phyloP scores from a whole-genome alignment of 2,329 filamentous ascomycete species.

The Fusarium cicatricum region DNA sequence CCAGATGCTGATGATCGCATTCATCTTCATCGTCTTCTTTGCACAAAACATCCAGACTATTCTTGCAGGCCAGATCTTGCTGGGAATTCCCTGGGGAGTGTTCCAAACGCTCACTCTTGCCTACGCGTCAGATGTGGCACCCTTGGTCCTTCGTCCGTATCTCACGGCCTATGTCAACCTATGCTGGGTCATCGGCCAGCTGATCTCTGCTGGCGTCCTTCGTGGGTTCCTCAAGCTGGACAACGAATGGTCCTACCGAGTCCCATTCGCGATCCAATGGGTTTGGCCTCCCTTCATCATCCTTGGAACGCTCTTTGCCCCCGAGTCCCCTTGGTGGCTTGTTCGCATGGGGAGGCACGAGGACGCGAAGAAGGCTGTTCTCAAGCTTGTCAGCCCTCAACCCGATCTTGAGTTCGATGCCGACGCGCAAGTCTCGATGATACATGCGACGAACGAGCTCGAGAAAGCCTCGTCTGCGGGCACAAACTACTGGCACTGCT shows the following conservation, averaged over 20 bases:
- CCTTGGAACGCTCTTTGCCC: constrained; percentile 52
- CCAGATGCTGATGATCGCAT: constrained; percentile 58
- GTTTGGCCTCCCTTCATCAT: constrained; percentile 56
- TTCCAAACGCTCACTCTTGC: constrained; percentile 64
- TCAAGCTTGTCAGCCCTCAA: constrained; percentile 39
- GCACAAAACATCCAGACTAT: constrained; percentile 62
- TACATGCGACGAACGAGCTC: constrained; percentile 52
- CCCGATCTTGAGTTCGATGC: constrained; percentile 31
- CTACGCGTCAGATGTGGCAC: constrained; percentile 73
- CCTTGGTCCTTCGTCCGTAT: constrained; percentile 60
- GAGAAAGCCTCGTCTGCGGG: constrained; percentile 52
- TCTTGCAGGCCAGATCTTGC: constrained; percentile 64
- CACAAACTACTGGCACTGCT: constrained; percentile 57
- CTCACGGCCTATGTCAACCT: constrained; percentile 59
- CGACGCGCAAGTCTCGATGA: constrained; percentile 33
- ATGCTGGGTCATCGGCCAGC: constrained; percentile 59
- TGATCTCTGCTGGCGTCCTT: constrained; percentile 54
- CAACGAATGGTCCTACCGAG: constrained; percentile 56
- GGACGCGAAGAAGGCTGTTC: constrained; percentile 29
- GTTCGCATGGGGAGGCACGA: constrained; percentile 42
- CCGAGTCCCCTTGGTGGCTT: constrained; percentile 60
- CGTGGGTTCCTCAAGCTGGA: constrained; percentile 50
- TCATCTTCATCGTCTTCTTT: constrained; percentile 68
- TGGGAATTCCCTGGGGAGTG: constrained; percentile 63
- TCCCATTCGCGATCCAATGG: constrained; percentile 60